Evolutionary conservation across 768 basidiomycete species (phyloP), one percentile per base, ranked within the genome.

Genomic region (Boletus speciosus): DNA sequence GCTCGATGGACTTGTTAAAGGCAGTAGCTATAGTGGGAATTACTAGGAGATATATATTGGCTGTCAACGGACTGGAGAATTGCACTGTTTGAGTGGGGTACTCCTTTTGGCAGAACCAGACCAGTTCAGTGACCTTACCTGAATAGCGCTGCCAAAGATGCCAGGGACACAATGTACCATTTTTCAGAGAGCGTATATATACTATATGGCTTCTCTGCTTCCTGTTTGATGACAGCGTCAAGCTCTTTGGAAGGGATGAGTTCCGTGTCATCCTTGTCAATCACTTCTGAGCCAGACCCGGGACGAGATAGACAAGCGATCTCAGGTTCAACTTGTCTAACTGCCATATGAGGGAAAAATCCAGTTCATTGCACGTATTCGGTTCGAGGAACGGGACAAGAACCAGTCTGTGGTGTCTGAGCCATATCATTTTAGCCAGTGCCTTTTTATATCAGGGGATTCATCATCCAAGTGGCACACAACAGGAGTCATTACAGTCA

Each of bases 31-130:
- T 71, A 0, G 79, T 75, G 1, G 90, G 91, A 38, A 94, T 85
- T 12, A 84, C 88, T 6, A 90, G 89, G 44, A 90, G 81, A 65
- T 90, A 92, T 52, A 91, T 86, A 52, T 84, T 90, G 4, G 87
- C 78, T 2, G 88, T 87, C 11, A 90, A 71, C 0, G 87, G 86
- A 61, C 85, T 86, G 41, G 44, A 23, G 32, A 23, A 39, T 45
- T 12, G n/a, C 39, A 32, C 15, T 12, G 15, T 8, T 32, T 49
- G 35, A 54, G 39, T 19, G 35, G n/a, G 27, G 50, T 16, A 19
- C 27, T 39, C 27, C 16, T 35, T 21, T 14, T 38, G 14, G 25
- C 43, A 44, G 7, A 38, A 23, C 23, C 6, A 16, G 19, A 16
- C 16, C 15, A 51, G 5, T 9, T 43, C 34, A 32, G 53, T 36